Evolutionary conservation across 305 asterid genomes (phyloP).

Genomic region (Fraxinus floribunda): DNA sequence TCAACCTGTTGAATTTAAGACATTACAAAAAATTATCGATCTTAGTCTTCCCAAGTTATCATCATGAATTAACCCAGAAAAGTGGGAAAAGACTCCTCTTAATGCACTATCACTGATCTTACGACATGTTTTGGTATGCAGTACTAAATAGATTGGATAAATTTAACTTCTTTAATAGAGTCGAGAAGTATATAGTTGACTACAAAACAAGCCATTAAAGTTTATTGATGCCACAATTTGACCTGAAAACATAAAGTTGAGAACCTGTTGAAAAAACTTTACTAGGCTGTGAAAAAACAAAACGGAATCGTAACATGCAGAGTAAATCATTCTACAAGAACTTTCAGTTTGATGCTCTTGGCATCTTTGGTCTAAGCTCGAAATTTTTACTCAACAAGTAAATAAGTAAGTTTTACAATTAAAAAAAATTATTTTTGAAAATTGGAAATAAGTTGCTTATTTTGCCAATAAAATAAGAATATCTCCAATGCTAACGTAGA

Average conservation of each 20-base stretch:
- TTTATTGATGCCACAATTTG: not conserved
- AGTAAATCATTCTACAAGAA: not conserved
- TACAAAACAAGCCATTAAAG: not conserved
- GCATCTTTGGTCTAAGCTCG: not conserved
- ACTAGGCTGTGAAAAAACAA: not conserved
- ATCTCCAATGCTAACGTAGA: not conserved
- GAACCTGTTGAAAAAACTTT: not conserved
- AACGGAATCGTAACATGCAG: not conserved
- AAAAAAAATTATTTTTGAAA: not conserved
- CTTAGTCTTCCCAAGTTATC: slow-evolving; percentile 7
- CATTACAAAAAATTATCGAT: not conserved
- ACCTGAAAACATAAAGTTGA: not conserved
- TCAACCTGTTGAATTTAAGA: slow-evolving; percentile 49
- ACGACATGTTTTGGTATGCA: not conserved
- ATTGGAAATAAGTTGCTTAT: not conserved
- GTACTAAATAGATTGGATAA: not conserved
- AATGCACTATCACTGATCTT: not conserved
- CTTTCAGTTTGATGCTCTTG: not conserved
- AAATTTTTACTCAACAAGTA: not conserved
- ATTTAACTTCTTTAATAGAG: not conserved
- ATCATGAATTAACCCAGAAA: not conserved
- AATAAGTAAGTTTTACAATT: not conserved
- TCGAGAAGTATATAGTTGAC: not conserved
- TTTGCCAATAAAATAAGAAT: not conserved
- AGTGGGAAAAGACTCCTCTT: not conserved